Percentiles rank a stretch among this genome's conserved stretches.
Evolutionary conservation across 306 rosid species (phyloP).

Genomic region (Senna tora): DNA sequence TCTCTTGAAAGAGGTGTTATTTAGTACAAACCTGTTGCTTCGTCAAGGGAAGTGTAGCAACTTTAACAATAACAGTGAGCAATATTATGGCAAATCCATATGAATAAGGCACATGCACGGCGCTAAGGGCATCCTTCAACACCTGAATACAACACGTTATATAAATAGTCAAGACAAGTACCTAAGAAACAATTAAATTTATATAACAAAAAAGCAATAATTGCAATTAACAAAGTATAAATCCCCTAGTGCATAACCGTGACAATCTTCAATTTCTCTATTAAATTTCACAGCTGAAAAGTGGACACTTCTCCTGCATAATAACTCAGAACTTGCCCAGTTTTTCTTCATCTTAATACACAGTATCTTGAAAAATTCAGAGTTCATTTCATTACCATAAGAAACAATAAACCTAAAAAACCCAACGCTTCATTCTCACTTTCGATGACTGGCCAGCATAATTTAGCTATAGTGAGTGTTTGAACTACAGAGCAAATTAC

Average conservation of each 20-base stretch:
- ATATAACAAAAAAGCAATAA: constrained; percentile 9
- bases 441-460: not conserved
- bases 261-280: not conserved
- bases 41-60: constrained; percentile 79
- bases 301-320: no score
- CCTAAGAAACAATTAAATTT: not conserved
- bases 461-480: not conserved
- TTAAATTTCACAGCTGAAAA: constrained; percentile 2
- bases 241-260: not conserved
- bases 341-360: not conserved
- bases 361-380: constrained; percentile 4
- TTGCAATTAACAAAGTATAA: not conserved
- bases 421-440: not conserved
- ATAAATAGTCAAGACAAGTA: no score
- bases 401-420: not conserved
- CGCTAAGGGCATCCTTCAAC: constrained; percentile 71
- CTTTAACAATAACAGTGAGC: constrained; percentile 81
- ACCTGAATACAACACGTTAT: constrained; percentile 48
- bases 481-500: no score
- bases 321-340: not conserved
- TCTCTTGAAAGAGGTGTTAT: constrained; percentile 14
- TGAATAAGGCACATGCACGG: constrained; percentile 84
- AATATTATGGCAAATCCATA: constrained; percentile 93
- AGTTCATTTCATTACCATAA: not conserved
- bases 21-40: constrained; percentile 76